These are phyloP conservation scores for Medicago lupulina DNA, from an alignment of 306 rosid species.

Conservation along the genomic window DNA sequence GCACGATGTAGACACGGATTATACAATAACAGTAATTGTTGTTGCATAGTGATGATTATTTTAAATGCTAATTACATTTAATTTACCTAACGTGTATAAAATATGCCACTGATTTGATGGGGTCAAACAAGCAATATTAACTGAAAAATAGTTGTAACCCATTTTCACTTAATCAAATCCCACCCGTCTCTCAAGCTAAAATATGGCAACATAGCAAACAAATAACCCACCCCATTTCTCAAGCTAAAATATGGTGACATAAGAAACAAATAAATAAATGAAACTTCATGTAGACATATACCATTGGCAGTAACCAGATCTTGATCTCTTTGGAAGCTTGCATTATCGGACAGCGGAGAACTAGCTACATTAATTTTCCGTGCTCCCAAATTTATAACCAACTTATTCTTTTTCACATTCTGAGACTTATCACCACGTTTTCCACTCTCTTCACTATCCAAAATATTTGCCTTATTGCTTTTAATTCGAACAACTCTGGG, in stretches of 20 bases:
- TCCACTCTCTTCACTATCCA: constrained; percentile 73
- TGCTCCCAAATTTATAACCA: constrained; percentile 89
- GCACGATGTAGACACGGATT: neutral
- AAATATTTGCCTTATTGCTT: constrained; percentile 60
- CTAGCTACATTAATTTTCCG: constrained; percentile 84
- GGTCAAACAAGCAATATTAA: constrained; percentile 7
- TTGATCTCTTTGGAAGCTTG: constrained; percentile 83
- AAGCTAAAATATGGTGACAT: neutral
- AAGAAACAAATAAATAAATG: neutral
- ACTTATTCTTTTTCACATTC: constrained; percentile 81
- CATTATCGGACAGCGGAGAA: constrained; percentile 86
- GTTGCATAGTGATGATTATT: neutral
- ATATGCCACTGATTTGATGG: neutral
- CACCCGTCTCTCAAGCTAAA: neutral
- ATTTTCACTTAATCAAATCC: constrained; percentile 26
- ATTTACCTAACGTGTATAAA: neutral
- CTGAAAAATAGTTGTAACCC: constrained; percentile 24
- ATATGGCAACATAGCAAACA: too few relatives aligned
- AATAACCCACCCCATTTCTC: neutral
- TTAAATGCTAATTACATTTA: neutral
- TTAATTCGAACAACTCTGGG: constrained; percentile 79
- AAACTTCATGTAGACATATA: constrained; percentile 38
- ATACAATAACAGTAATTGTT: constrained; percentile 1
- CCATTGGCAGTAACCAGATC: constrained; percentile 67
- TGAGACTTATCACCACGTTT: constrained; percentile 64